phyloP scores from a whole-genome alignment of 148 eudicot species.

The Salicornia ramosissima region DNA sequence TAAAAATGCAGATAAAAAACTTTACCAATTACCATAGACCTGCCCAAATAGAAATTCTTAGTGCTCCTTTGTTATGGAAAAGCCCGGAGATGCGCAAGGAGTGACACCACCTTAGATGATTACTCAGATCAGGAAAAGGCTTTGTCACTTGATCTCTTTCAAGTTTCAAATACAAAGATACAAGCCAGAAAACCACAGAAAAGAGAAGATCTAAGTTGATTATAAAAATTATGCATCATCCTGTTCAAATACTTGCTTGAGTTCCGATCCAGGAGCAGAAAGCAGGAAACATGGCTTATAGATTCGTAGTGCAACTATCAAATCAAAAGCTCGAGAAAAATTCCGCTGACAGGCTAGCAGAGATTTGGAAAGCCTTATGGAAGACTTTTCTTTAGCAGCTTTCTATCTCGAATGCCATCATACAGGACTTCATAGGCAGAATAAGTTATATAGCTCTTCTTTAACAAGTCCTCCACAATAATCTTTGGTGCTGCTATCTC shows the following conservation, averaged over 20 bases:
- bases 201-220: not conserved
- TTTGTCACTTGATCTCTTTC: not conserved
- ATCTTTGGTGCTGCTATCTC: conserved; percentile 92
- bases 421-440: conserved; percentile 73
- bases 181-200: not conserved
- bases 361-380: conserved; percentile 3
- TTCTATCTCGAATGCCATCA: conserved; percentile 83
- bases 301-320: conserved; percentile 2
- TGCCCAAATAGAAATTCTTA: not conserved
- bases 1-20: not conserved
- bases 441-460: conserved; percentile 79
- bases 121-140: not conserved
- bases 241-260: not conserved
- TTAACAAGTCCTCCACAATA: conserved; percentile 81
- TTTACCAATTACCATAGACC: conserved; percentile 12
- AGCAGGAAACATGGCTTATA: not conserved
- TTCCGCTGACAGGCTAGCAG: conserved; percentile 10
- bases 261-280: not conserved
- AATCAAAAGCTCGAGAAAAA: conserved; percentile 3
- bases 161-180: not conserved
- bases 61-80: not conserved
- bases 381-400: conserved; percentile 42
- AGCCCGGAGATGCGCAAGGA: not conserved
- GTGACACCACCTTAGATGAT: not conserved
- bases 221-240: not conserved